These are phyloP conservation scores for Lactarius indigo DNA, from an alignment of 768 basidiomycete species.

Conservation along the genomic window DNA sequence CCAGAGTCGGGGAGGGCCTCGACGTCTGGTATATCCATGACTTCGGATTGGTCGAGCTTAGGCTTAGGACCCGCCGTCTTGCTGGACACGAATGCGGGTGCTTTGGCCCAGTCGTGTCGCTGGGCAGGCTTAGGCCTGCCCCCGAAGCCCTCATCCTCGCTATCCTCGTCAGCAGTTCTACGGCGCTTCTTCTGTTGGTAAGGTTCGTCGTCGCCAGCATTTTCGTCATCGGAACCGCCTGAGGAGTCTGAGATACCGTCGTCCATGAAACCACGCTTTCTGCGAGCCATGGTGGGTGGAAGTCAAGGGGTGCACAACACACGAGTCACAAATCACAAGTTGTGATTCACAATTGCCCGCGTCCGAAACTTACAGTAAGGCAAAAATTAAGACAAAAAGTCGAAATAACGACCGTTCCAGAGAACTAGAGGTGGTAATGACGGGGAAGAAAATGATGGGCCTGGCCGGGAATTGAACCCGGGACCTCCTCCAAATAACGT, in stretches of 20 bases:
- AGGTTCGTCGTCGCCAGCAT: slow-evolving; percentile 64
- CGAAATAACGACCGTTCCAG: not conserved
- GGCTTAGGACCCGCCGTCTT: slow-evolving; percentile 30
- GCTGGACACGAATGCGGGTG: slow-evolving; percentile 69
- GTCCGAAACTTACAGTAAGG: not conserved
- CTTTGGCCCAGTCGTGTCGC: slow-evolving; percentile 68
- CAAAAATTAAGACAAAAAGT: not conserved
- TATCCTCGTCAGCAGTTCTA: slow-evolving; percentile 65
- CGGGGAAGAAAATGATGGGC: slow-evolving; percentile 36
- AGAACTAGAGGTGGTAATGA: not conserved
- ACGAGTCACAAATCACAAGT: slow-evolving; percentile 8
- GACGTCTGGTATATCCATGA: slow-evolving; percentile 36
- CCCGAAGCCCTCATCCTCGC: slow-evolving; percentile 43
- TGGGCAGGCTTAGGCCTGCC: slow-evolving; percentile 34
- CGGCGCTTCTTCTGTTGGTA: slow-evolving; percentile 68
- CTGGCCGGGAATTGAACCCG: slow-evolving; percentile 86
- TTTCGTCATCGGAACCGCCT: slow-evolving; percentile 51
- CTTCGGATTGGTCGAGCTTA: slow-evolving; percentile 39
- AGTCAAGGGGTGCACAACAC: not conserved
- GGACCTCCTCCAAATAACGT: slow-evolving; percentile 67
- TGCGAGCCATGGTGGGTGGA: slow-evolving; percentile 54
- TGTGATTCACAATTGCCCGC: not conserved
- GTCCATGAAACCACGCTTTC: slow-evolving; percentile 73
- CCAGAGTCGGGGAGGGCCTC: slow-evolving; percentile 27
- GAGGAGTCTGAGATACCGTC: slow-evolving; percentile 70